Base-by-base conservation (phyloP, 345 rosid species). In the Rhodomyrtus tomentosa region DNA sequence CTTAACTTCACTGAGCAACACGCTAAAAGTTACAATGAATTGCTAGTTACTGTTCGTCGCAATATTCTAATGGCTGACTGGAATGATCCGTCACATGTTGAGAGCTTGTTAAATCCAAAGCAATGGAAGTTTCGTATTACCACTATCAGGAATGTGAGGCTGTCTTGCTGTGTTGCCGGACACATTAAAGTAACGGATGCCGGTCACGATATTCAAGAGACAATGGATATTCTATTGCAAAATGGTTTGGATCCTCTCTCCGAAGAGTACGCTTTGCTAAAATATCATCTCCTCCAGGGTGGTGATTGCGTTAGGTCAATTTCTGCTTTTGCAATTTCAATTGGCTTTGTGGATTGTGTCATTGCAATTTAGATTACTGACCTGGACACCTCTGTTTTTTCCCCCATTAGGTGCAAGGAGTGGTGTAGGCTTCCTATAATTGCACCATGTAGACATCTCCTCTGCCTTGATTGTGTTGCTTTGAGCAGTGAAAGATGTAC, bases 51-150 rank as follows among this genome's bases (percentile, higher is more conserved):
- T 53, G 98, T 95, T 79, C 90, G 98, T 83, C 93, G 99, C 80
- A 97, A 97, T 87, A 91, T 97, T 86, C 89, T 97, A 83, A 92
- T 92, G 92, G 98, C 98, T 87, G 99, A 97, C 88, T 97, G 99
- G 99, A 97, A 97, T 85, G 99, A 97, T 90, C 99, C 99, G 55
- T 93, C 98, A 83, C 99, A 97, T 87, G 92, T 97, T 83, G 98
- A 97, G 92, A 97, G 99, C 88, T 91, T 97, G 90, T 93, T 97
- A 81, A 97, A 95, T 89, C 93, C 95, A 58, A 97, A 94, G 91
- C 98, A 95, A 90, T 95, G 99, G 98, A 97, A 97, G 85, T 91
- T 89, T 86, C 94, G 99, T 81, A 90, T 92, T 83, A 84, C 88
- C 80, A 93, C 98, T 40, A 89, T 97, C 38, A 91, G 90, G 84